Evolutionary conservation across 305 asterid genomes (phyloP).

Genomic region (Rubia tinctorum): DNA sequence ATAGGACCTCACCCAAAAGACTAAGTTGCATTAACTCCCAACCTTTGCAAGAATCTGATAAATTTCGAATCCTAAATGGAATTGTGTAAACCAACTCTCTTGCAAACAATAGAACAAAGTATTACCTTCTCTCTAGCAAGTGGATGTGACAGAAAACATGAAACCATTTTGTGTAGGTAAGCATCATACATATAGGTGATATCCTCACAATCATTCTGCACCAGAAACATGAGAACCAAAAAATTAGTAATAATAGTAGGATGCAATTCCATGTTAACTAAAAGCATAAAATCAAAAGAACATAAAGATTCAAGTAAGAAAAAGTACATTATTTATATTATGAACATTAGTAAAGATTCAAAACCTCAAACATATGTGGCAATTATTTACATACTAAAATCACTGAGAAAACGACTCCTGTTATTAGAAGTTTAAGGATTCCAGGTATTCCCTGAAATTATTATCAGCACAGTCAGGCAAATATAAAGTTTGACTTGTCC

Average conservation of each 20-base stretch:
- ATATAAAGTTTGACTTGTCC: background rate
- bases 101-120: constrained; percentile 12
- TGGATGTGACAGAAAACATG: constrained; percentile 87
- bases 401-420: background rate
- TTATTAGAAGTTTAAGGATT: background rate
- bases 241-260: constrained; percentile 19
- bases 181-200: constrained; percentile 86
- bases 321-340: background rate
- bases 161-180: constrained; percentile 87
- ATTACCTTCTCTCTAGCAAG: constrained; percentile 89
- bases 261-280: background rate
- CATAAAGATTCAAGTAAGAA: background rate
- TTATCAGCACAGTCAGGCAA: background rate
- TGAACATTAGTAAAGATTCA: background rate
- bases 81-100: background rate
- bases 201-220: constrained; percentile 95
- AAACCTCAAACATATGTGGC: background rate
- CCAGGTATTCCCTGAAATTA: background rate
- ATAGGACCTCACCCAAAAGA: background rate
- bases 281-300: background rate
- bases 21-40: background rate
- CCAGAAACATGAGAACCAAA: constrained; percentile 20
- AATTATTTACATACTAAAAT: background rate
- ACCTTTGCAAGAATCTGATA: background rate
- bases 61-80: background rate